Base-by-base conservation (phyloP, 2,329 filamentous ascomycete genomes). In the Colletotrichum scovillei region DNA sequence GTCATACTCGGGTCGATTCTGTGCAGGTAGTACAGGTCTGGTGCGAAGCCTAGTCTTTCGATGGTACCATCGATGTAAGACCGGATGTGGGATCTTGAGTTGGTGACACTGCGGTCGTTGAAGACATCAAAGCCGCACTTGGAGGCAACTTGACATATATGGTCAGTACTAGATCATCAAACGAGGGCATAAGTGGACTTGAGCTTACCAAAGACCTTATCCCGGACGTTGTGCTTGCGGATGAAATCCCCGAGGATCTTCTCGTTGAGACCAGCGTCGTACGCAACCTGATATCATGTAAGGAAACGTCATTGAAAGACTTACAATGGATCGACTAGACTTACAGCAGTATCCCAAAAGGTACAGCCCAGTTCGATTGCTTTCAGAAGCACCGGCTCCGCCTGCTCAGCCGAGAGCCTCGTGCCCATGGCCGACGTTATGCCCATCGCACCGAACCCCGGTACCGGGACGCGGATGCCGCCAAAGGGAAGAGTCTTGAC, bases 391-490 rank as follows among this genome's bases (percentile, higher is more conserved):
- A 88, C 85, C 8, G 85, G 86, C 74, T 87, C 86, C 4, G 86
- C 85, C 75, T 88, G 75, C 65, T 87, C 85, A 1, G 81, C 76
- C 28, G 74, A 83, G 5, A 87, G 75, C 69, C 85, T 84, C 35
- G 60, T 81, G 5, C 86, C 85, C 26, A 87, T 59, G 3, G 80
- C 84, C 67, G 82, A 83, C 72, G 80, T 86, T 14, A 88, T 76
- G 9, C 86, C 86, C 86, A 88, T 88, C 8, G 85, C 85, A 26
- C 86, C 86, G 69, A 88, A 88, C 60, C 86, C 86, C 1, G 85
- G 85, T 4, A 76, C 74, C 2, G 83, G 80, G n/a, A 87, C 83
- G 46, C 42, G 73, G 32, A 82, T 77, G 63, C 81, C 76, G 26
- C 75, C 78, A 63, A 87, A 86, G 2, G 80, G 80, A 59, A 86